Evolutionary conservation across 768 basidiomycete genomes (phyloP), one percentile per base, ranked within the genome.

Genomic region (Lepiota brunneoincarnata): DNA sequence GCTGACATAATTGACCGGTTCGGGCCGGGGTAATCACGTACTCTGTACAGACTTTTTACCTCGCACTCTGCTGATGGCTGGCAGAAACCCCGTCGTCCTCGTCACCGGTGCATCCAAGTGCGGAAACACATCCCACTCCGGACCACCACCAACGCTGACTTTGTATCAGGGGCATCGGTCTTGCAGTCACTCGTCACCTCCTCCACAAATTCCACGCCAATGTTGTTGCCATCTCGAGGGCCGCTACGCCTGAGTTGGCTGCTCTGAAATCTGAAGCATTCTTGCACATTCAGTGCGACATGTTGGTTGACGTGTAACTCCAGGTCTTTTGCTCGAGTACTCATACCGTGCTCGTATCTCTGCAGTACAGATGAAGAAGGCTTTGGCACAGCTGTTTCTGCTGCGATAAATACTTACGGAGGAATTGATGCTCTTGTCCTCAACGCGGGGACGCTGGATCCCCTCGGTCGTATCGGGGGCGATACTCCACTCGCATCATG

Each of bases 31-130:
- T 31, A 31, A 31, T 31, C 23, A 2, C 26, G 31, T 11, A 54
- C 34, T 43, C 40, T 34, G 31, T 47, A 14, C n/a, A n/a, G n/a
- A n/a, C 24, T 26, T 39, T 17, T 31, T 38, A 24, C 28, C 47
- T 52, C 35, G 21, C 50, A 36, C 54, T 51, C 48, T 41, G 53
- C 65, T 67, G 58, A 55, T 52, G 61, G 58, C 52, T 17, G 34
- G 42, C 35, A 24, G 63, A 41, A 78, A 72, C 56, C 83, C 86
- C 4, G 81, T 89, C 49, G 75, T 94, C 28, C 66, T 94, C 51
- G 77, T 96, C 59, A 91, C 93, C 54, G 94, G 95, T 50, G 93
- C 90, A 17, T 94, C 90, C 50, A 91, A 78, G 88, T 89, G 58
- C 36, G 51, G 55, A 20, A 47, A 55, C 37, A 35, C 44, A 17